Percentiles rank a stretch among this genome's conserved stretches.
Evolutionary conservation across 2,329 filamentous ascomycete genomes (phyloP).

Genomic region (Cordyceps tenuipes): DNA sequence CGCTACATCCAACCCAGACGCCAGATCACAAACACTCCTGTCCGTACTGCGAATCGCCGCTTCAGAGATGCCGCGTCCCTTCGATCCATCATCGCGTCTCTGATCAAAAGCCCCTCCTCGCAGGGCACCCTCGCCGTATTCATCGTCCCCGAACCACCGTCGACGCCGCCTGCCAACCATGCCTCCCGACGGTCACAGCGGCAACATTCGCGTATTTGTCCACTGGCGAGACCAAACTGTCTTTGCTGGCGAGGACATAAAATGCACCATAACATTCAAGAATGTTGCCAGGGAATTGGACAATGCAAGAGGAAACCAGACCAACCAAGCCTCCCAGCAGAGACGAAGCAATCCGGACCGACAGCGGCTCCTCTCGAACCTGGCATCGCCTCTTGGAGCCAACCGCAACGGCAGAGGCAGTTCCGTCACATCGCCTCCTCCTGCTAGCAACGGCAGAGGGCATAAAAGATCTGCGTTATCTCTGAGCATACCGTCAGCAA

Average conservation of each 20-base stretch:
- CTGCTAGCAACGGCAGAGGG: constrained; percentile 36
- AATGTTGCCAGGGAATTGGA: constrained; percentile 55
- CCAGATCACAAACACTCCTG: background rate
- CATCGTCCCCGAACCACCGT: background rate
- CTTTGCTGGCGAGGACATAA: constrained; percentile 91
- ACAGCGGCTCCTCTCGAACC: constrained; percentile 29
- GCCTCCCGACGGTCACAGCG: constrained; percentile 45
- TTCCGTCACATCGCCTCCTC: constrained; percentile 37
- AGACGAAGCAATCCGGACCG: constrained; percentile 23
- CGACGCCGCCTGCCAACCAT: constrained; percentile 28
- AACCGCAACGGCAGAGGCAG: constrained; percentile 31
- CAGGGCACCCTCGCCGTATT: background rate
- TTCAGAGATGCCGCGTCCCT: constrained; percentile 5
- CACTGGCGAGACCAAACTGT: constrained; percentile 90
- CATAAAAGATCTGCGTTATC: constrained; percentile 60
- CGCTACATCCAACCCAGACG: background rate
- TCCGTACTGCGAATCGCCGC: background rate
- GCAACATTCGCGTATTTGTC: constrained; percentile 83
- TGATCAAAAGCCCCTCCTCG: background rate
- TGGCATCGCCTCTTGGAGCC: constrained; percentile 34
- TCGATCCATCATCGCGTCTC: background rate
- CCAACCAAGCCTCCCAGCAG: constrained; percentile 17
- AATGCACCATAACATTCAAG: constrained; percentile 93
- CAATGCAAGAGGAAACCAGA: constrained; percentile 20
- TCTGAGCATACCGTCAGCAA: constrained; percentile 43